phyloP scores from a whole-genome alignment of 768 basidiomycete genomes.

The Termitomyces sp. region DNA sequence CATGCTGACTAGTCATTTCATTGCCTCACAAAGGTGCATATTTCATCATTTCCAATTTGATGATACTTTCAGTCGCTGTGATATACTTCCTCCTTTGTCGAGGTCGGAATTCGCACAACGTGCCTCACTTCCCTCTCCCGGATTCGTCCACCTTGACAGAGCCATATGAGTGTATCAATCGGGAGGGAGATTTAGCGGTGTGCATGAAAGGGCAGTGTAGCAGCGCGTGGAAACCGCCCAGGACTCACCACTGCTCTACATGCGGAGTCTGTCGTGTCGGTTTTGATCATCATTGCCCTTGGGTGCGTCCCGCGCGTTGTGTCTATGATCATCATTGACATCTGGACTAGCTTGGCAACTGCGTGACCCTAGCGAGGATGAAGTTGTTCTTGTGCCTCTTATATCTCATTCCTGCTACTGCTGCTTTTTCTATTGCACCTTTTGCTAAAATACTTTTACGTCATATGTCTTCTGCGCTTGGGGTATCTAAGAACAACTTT shows the following conservation, averaged over 20 bases:
- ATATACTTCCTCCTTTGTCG: slow-evolving; percentile 29
- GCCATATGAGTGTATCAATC: slow-evolving; percentile 34
- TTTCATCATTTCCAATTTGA: slow-evolving; percentile 19
- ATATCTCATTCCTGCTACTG: slow-evolving; percentile 25
- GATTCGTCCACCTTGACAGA: slow-evolving; percentile 25
- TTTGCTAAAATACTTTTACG: slow-evolving; percentile 19
- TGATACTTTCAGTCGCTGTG: slow-evolving; percentile 20
- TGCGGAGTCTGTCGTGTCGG: slow-evolving; percentile 39
- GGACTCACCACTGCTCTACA: slow-evolving; percentile 39
- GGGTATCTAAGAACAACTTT: slow-evolving; percentile 22
- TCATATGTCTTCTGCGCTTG: slow-evolving; percentile 25
- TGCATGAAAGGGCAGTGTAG: slow-evolving; percentile 31
- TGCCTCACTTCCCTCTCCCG: slow-evolving; percentile 25
- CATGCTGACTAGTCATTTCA: not conserved
- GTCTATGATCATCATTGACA: not conserved
- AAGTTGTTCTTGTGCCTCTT: slow-evolving; percentile 32
- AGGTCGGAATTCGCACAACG: slow-evolving; percentile 29
- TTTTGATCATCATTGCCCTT: slow-evolving; percentile 45
- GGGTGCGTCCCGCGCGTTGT: slow-evolving; percentile 24
- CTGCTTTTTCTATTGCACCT: slow-evolving; percentile 24
- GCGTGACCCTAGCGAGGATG: slow-evolving; percentile 32
- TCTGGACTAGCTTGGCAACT: slow-evolving; percentile 32
- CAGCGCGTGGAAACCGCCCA: slow-evolving; percentile 38
- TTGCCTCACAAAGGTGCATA: slow-evolving; percentile 23
- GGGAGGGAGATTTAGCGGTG: slow-evolving; percentile 26